Conservation (phyloP, 495 filamentous ascomycete species). For the Podospora pseudocomata region DNA sequence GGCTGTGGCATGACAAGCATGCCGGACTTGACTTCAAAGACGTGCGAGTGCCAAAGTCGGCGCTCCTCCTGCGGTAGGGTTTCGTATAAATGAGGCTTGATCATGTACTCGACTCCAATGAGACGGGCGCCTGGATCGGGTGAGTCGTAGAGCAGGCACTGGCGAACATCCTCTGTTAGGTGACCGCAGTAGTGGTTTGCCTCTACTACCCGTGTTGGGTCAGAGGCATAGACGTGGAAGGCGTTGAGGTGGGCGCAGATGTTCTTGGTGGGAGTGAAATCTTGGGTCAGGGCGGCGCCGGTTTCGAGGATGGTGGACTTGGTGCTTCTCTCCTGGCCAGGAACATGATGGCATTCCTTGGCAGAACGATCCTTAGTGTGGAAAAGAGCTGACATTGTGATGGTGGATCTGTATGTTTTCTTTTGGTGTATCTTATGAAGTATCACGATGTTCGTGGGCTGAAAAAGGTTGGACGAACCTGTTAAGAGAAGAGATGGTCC, state of each 20-base stretch:
- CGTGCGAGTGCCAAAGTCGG: slow-evolving; percentile 74
- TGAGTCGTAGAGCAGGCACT: slow-evolving; percentile 84
- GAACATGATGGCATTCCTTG: slow-evolving; percentile 28
- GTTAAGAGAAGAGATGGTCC: too few relatives aligned
- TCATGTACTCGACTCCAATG: slow-evolving; percentile 93
- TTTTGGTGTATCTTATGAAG: too few relatives aligned
- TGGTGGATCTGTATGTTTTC: background rate
- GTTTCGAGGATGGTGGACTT: slow-evolving; percentile 64
- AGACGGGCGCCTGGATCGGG: slow-evolving; percentile 62
- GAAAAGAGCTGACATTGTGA: slow-evolving; percentile 12
- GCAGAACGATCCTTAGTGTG: slow-evolving; percentile 19
- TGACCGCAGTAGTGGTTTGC: slow-evolving; percentile 85
- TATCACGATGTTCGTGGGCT: too few relatives aligned
- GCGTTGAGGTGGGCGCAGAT: slow-evolving; percentile 85
- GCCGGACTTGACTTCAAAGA: slow-evolving; percentile 83
- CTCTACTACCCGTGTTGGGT: slow-evolving; percentile 65
- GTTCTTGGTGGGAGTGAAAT: slow-evolving; percentile 68
- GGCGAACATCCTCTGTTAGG: slow-evolving; percentile 64
- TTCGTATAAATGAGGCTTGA: slow-evolving; percentile 64
- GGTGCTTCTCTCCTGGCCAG: slow-evolving; percentile 50
- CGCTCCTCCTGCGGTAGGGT: slow-evolving; percentile 63
- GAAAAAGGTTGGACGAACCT: too few relatives aligned
- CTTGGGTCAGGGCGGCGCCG: slow-evolving; percentile 56
- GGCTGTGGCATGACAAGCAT: slow-evolving; percentile 83
- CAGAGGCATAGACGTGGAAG: slow-evolving; percentile 74